phyloP scores from a whole-genome alignment of 805 yeast species.

The Saccharomycopsis javanensis region DNA sequence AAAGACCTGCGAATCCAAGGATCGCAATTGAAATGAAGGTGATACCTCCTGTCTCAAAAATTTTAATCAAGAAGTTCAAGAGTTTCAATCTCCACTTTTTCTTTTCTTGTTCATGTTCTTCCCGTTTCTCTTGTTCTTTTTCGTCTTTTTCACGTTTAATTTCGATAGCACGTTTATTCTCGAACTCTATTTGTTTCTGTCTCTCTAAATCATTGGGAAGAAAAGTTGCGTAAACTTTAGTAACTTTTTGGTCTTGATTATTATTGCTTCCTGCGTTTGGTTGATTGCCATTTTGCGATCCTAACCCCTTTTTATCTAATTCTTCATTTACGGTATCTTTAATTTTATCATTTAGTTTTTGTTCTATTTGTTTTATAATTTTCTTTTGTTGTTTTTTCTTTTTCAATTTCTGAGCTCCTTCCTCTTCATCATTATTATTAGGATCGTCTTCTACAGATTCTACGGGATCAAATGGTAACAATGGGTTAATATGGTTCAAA shows the following conservation, averaged over 20 bases:
- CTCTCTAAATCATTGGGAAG: neutral
- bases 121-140: neutral
- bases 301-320: too few species aligned
- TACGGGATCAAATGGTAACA: conserved; percentile 8
- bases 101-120: conserved; percentile 5
- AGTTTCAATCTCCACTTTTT: conserved; percentile 1
- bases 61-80: conserved; percentile 27
- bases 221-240: neutral
- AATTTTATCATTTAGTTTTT: conserved; percentile 5
- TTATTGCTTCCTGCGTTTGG: neutral
- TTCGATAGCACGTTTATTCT: neutral
- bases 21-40: conserved; percentile 61
- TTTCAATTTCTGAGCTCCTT: neutral
- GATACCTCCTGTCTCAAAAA: conserved; percentile 59
- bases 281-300: neutral
- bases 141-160: neutral
- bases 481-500: neutral
- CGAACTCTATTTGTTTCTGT: neutral
- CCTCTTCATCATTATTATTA: neutral
- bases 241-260: neutral
- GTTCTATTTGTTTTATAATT: conserved; percentile 5
- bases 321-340: neutral
- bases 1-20: conserved; percentile 61
- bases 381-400: conserved; percentile 1
- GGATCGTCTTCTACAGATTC: conserved; percentile 5